Base-by-base conservation (phyloP, 2,329 filamentous ascomycete genomes). In the Cercospora brassicicola region DNA sequence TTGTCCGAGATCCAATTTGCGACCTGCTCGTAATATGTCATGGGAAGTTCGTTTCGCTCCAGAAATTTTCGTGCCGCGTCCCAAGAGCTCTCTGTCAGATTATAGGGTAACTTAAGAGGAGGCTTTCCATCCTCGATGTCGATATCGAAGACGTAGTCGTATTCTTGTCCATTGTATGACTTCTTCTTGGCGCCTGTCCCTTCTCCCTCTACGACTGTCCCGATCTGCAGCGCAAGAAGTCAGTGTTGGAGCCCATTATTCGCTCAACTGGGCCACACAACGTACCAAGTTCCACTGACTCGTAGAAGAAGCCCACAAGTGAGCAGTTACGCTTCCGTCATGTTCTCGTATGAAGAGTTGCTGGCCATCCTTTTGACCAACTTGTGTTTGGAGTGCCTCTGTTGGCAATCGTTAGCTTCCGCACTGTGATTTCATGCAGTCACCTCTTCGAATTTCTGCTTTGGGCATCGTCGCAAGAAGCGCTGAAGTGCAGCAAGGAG, bases 71-170 rank as follows among this genome's bases (percentile, higher is more conserved):
- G 92, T 0, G 95, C 94, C 2, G 91, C 90, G 74, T 97, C 92
- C 78, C 96, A 98, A 0, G 93, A 92, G 73, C 97, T 97, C 77
- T 97, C 91, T 0, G 91, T 93, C 11, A 94, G 85, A 78, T 98
- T 97, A 81, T 91, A 98, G 0, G 94, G 93, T n/a, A 98, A 85
- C 79, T 97, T 97, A 56, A 98, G 84, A 0, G 94, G 89, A 11
- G 94, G 94, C 76, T 96, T 94, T 62, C 93, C 94, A 75, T 97
- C 94, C 78, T 97, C 92, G 70, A 97, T 96, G 74, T 97, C 94
- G 28, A 97, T 94, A 76, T 97, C 94, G 73, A 98, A 98, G 8
- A 99, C 94, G 75, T 91, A 97, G 77, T 99, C 95, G 78, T 96
- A 99, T 69, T 94, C 91, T 77, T 96, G 88, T 33, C 94, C 94